Evolutionary conservation across 805 yeast genomes (phyloP).

Genomic region (Candida coleopterorum): DNA sequence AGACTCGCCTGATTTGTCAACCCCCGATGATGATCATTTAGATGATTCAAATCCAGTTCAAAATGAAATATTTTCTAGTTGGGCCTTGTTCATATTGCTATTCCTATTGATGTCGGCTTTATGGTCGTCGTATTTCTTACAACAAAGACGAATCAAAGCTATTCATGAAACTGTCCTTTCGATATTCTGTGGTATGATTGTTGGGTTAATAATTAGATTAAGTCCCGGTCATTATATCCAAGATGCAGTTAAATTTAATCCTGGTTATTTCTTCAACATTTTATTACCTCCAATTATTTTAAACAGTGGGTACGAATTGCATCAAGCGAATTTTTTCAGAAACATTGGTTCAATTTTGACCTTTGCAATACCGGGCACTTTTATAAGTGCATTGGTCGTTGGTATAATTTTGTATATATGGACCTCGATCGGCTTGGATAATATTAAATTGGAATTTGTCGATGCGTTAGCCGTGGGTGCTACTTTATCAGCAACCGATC

Average conservation of each 20-base stretch:
- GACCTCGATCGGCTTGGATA: constrained; percentile 89
- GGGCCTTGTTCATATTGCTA: constrained; percentile 91
- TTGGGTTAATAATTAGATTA: constrained; percentile 84
- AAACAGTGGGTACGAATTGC: constrained; percentile 94
- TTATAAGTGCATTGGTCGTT: constrained; percentile 82
- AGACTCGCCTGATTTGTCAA: constrained; percentile 33
- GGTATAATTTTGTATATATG: constrained; percentile 86
- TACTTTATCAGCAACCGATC: constrained; percentile 96
- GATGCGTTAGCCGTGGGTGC: constrained; percentile 98
- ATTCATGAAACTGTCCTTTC: constrained; percentile 97
- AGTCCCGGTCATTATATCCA: constrained; percentile 97
- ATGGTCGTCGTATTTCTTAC: constrained; percentile 92
- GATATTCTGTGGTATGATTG: constrained; percentile 94
- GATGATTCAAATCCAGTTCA: constrained; percentile 76
- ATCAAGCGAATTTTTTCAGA: constrained; percentile 91
- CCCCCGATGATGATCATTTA: constrained; percentile 50
- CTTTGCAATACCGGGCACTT: constrained; percentile 97
- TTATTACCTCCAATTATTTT: constrained; percentile 93
- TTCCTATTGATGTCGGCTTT: constrained; percentile 79
- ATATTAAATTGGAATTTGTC: constrained; percentile 84
- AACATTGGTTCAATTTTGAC: constrained; percentile 87
- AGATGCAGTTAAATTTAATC: constrained; percentile 92
- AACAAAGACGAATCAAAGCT: constrained; percentile 86
- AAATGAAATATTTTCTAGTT: constrained; percentile 92
- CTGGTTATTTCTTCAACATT: constrained; percentile 89